Percentiles rank a stretch among this genome's conserved stretches.
These are phyloP conservation scores for Spathaspora arborariae DNA, from an alignment of 805 yeast genomes.

Conservation along the genomic window DNA sequence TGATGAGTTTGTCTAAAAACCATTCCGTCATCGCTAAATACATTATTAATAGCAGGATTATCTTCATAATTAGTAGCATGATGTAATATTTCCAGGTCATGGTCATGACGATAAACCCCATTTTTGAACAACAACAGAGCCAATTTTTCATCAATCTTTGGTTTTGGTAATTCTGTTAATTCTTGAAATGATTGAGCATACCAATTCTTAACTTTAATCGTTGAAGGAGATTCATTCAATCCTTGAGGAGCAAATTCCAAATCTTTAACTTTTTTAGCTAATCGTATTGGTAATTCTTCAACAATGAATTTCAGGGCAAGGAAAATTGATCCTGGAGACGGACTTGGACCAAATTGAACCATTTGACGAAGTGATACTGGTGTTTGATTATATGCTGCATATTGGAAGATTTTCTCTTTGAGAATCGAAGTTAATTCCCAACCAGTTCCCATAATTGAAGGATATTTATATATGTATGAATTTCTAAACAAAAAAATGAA, in stretches of 20 bases:
- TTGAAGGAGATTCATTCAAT: constrained; percentile 67
- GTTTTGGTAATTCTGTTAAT: constrained; percentile 60
- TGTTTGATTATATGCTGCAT: constrained; percentile 75
- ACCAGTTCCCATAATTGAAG: constrained; percentile 31
- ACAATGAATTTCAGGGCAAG: constrained; percentile 81
- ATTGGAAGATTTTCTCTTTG: constrained; percentile 53
- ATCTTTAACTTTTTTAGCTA: constrained; percentile 83
- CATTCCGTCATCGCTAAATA: constrained; percentile 52
- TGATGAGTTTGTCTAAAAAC: constrained; percentile 26
- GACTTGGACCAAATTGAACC: constrained; percentile 86
- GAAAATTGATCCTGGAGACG: constrained; percentile 74
- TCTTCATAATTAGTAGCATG: constrained; percentile 1
- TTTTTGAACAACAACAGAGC: constrained; percentile 25
- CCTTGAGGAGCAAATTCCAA: constrained; percentile 77
- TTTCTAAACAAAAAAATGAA: not conserved
- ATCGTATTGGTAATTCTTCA: constrained; percentile 81
- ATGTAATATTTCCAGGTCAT: constrained; percentile 1
- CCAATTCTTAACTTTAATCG: constrained; percentile 78
- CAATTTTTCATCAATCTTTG: constrained; percentile 44
- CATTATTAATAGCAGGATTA: constrained; percentile 37
- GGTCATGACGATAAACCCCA: constrained; percentile 5
- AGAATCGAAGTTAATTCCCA: constrained; percentile 52
- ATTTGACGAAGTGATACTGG: constrained; percentile 82
- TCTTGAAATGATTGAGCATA: constrained; percentile 88
- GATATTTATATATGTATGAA: not conserved